Evolutionary conservation across 345 rosid genomes (phyloP).

Genomic region (Rhodomyrtus tomentosa): DNA sequence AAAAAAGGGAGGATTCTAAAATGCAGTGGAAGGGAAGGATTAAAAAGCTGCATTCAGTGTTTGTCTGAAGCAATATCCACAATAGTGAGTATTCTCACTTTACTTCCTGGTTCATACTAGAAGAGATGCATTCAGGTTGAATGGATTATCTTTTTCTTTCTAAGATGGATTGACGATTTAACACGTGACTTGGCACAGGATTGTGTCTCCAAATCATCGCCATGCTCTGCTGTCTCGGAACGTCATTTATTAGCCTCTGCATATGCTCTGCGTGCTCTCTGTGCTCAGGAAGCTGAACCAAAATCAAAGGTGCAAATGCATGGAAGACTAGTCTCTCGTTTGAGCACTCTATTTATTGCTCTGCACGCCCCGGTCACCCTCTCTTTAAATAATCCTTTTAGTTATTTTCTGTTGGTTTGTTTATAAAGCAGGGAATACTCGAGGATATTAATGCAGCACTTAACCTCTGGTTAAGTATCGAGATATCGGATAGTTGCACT

Average conservation of each 20-base stretch:
- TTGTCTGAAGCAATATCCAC: conserved; percentile 63
- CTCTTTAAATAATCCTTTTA: not conserved
- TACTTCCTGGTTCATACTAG: not conserved
- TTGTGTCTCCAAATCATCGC: not conserved
- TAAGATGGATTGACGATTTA: not conserved
- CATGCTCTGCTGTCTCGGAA: conserved; percentile 9
- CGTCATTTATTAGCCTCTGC: conserved; percentile 53
- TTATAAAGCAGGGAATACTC: conserved; percentile 38
- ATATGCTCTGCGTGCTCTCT: conserved; percentile 62
- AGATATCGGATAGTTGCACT: conserved; percentile 13
- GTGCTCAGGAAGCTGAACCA: conserved; percentile 66
- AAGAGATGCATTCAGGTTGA: not conserved
- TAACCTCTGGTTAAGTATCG: conserved; percentile 44
- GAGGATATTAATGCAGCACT: conserved; percentile 50
- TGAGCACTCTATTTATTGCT: conserved; percentile 9
- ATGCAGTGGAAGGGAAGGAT: conserved; percentile 36
- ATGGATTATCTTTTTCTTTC: not conserved
- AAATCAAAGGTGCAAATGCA: conserved; percentile 57
- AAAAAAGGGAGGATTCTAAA: conserved; percentile 49
- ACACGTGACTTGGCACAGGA: not conserved
- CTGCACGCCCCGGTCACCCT: not conserved
- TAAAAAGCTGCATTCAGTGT: conserved; percentile 40
- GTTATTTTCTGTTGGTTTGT: conserved; percentile 1
- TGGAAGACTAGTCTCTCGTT: conserved; percentile 19
- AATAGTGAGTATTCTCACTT: conserved; percentile 24